Base-by-base conservation (phyloP, 441 rosid genomes). In the Jatropha podagrica region DNA sequence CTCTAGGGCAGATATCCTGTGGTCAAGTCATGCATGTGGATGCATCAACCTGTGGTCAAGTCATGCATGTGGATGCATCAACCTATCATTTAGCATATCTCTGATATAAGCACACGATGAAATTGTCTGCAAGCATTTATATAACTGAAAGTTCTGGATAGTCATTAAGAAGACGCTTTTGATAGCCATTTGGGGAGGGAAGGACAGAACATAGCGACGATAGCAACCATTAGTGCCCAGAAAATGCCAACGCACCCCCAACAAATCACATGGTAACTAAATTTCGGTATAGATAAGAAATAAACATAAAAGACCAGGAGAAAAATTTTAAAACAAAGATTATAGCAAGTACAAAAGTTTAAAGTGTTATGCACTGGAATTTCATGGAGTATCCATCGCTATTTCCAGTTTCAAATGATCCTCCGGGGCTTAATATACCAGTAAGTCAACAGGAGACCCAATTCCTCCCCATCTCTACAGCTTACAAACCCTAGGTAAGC, bases 401-500 rank as follows among this genome's bases (percentile, higher is more conserved):
- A 60, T 60, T 27, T 60, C 40, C 40, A 60, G 15, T 60, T 60
- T 60, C 64, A 4, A 60, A 60, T 60, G 38, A 60, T 12, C 64
- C 37, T 60, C 40, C 10, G 14, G 12, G 20, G 27, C 61, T 56
- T 7, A 56, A 58, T 23, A 20, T 18, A 58, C 61, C 32, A 8
- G 8, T 23, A 20, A 58, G 61, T 20, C 26, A 58, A 23, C 13
- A 20, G 27, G n/a, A 58, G n/a, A 55, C 2, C 7, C 62, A 58
- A 23, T 23, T 58, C 62, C 4, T 23, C 62, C 27, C 37, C 37
- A 58, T 32, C 37, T 23, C 14, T 14, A 58, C 4, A n/a, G 8
- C 11, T 58, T 20, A 58, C 37, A 81, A 86, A 84, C 51, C 78
- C 81, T n/a, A 76, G 83, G 63, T 77, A 55, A 51, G 61, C 71